A percentile compares a stretch with the other conserved stretches of the same genome.
Evolutionary conservation across 176 grass and related monocot genomes (phyloP).

Genomic region (Eragrostis nindensis): DNA sequence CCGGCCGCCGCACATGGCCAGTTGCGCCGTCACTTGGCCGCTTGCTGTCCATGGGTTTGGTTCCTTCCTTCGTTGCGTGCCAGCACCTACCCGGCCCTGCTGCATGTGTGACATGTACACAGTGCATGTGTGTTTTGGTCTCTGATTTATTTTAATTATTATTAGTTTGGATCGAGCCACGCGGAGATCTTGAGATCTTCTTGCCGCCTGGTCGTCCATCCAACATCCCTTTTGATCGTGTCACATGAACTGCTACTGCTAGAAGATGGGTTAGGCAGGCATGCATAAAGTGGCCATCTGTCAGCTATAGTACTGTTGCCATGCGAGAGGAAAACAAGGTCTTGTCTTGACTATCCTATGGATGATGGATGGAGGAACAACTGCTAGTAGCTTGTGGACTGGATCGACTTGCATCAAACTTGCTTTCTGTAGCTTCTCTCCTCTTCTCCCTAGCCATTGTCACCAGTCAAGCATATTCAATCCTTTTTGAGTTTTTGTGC

Average conservation of each 20-base stretch:
- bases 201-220: not conserved
- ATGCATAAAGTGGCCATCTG: slow-evolving; percentile 7
- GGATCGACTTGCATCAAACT: not conserved
- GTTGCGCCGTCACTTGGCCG: slow-evolving; percentile 20
- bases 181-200: not conserved
- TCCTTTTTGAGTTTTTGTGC: slow-evolving; percentile 3
- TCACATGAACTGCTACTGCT: not conserved
- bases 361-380: not conserved
- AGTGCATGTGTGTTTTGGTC: not conserved
- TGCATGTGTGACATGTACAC: not conserved
- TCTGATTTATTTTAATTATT: not conserved
- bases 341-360: no score
- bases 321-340: not conserved
- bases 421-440: not conserved
- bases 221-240: not conserved
- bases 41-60: slow-evolving; percentile 32
- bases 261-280: not conserved
- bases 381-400: not conserved
- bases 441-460: no score
- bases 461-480: slow-evolving; percentile 10
- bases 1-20: slow-evolving; percentile 34
- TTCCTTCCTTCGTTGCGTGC: not conserved
- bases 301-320: slow-evolving; percentile 16
- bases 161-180: not conserved
- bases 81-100: no score